These are phyloP conservation scores for Chlamydomonas reinhardtii DNA, from an alignment of 163 green algal species.

Conservation along the genomic window DNA sequence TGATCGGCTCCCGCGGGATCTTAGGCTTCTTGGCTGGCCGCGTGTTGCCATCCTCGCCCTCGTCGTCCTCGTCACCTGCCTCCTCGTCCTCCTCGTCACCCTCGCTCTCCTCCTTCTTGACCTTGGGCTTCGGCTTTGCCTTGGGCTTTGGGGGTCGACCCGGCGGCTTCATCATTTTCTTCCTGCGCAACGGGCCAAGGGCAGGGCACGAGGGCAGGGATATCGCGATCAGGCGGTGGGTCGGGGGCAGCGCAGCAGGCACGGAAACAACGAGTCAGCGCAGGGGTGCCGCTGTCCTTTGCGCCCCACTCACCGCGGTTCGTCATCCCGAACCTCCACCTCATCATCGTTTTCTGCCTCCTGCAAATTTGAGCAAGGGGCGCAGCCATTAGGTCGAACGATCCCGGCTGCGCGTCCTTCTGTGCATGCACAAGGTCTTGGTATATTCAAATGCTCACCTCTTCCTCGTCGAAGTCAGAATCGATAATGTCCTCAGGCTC, in stretches of 20 bases:
- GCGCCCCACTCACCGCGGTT: conserved; percentile 5
- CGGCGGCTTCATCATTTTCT: conserved; percentile 79
- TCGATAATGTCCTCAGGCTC: conserved; percentile 83
- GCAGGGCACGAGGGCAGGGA: background rate
- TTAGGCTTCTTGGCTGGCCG: background rate
- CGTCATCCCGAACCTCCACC: conserved; percentile 67
- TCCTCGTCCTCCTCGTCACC: conserved; percentile 27
- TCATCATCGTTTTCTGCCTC: conserved; percentile 67
- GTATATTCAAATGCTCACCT: no score
- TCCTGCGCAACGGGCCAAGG: conserved; percentile 30
- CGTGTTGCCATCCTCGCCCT: background rate
- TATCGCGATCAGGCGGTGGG: no score
- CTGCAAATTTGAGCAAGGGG: background rate
- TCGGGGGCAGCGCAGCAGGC: no score
- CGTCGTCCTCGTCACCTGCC: conserved; percentile 1
- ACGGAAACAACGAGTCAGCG: no score
- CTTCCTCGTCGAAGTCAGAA: conserved; percentile 84
- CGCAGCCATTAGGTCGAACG: background rate
- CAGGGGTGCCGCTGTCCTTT: no score
- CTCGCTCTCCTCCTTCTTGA: conserved; percentile 10
- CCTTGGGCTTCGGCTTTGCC: conserved; percentile 30
- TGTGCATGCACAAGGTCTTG: no score
- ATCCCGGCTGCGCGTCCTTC: background rate
- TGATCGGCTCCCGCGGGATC: conserved; percentile 4
- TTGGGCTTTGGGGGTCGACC: conserved; percentile 30